Base-by-base conservation (phyloP, 768 basidiomycete genomes). In the Leccinellum albellum region DNA sequence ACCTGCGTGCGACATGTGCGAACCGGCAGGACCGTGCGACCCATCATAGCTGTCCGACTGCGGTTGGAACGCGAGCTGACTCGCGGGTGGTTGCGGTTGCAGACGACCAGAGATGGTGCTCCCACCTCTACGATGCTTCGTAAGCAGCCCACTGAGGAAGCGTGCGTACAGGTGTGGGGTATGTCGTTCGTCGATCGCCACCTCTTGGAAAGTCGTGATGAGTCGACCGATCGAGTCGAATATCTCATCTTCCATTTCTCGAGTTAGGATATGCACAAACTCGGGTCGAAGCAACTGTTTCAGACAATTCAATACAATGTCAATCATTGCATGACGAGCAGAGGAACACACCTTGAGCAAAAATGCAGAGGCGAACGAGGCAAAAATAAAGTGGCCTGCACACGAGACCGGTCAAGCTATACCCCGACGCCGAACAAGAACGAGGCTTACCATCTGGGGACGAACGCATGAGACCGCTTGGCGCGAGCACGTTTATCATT, bases 311-410 rank as follows among this genome's bases (percentile, higher is more conserved):
- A 46, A 46, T 13, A 54, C 23, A 23, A 10, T 15, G 4, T 13
- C n/a, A n/a, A 1, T 24, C 35, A 7, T 14, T 17, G 28, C 28
- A 29, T 23, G 23, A 37, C 9, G 20, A 5, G 17, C 9, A 26
- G 9, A 42, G 1, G 3, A 47, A 68, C 74, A 10, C 50, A 88
- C 88, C 80, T 91, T 91, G 61, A 91, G 81, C 53, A 92, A 74
- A 74, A 91, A 92, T 1, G 89, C 90, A 24, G 87, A 89, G 1
- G 90, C 89, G 66, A 92, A 92, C 1, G 88, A 82, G 3, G 86
- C 82, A 64, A 91, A 91, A 31, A 91, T 79, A 60, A 91, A 91
- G 66, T 89, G 84, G 3, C 86, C 86, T 85, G 54, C 5, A 20
- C 1, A 29, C 14, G 13, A n/a, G 20, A 40, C 57, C n/a, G 23